Conservation (phyloP, 202 grass and related monocot species). For the Setaria italica region DNA sequence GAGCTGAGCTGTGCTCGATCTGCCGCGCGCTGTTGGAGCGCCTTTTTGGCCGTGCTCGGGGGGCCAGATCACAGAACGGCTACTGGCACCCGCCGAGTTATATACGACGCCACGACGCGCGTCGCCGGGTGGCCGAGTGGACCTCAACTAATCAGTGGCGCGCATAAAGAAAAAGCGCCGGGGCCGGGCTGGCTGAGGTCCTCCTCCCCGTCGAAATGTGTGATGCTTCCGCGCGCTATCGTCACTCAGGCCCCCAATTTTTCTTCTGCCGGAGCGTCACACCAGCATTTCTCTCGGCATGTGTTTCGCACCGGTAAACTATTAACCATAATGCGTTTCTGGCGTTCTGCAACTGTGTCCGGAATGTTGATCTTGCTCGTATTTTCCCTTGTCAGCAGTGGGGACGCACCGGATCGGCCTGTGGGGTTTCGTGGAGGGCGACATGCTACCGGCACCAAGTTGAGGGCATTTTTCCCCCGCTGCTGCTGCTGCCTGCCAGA, state of each 20-base stretch:
- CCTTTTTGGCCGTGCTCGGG: slow-evolving; percentile 23
- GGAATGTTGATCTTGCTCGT: slow-evolving; percentile 29
- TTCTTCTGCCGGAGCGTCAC: neutral
- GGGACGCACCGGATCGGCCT: neutral
- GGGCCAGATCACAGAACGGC: slow-evolving; percentile 36
- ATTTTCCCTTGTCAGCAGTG: slow-evolving; percentile 26
- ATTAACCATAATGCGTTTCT: neutral
- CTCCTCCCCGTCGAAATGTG: slow-evolving; percentile 31
- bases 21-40: neutral
- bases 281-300: neutral
- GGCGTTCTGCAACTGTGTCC: neutral
- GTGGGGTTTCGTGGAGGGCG: neutral
- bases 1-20: neutral
- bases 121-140: slow-evolving; percentile 6
- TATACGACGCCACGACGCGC: slow-evolving; percentile 38
- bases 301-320: neutral
- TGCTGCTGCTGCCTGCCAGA: neutral
- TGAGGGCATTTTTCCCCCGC: neutral
- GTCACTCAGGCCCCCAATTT: neutral
- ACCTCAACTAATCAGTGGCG: slow-evolving; percentile 30
- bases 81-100: slow-evolving; percentile 38
- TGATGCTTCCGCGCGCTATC: slow-evolving; percentile 23
- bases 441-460: slow-evolving; percentile 49
- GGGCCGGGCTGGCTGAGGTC: neutral
- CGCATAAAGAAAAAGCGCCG: slow-evolving; percentile 31